Conservation (phyloP, 768 basidiomycete species). For the Russula foetens region DNA sequence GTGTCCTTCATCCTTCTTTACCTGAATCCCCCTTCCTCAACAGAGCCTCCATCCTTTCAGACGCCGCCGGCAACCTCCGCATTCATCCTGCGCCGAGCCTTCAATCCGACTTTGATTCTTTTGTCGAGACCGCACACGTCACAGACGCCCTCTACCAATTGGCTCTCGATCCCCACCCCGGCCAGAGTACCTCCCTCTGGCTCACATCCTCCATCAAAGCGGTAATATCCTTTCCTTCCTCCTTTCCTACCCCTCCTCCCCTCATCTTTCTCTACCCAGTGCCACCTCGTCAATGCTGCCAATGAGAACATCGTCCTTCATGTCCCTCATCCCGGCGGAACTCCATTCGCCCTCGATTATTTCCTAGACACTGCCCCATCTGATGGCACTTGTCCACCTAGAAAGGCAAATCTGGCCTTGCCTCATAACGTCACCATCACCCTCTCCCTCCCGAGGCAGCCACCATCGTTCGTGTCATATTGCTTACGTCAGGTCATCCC, state of each 20-base stretch:
- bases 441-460: constrained; percentile 37
- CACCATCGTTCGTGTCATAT: constrained; percentile 44
- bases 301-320: constrained; percentile 55
- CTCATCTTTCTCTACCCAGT: constrained; percentile 36
- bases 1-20: constrained; percentile 42
- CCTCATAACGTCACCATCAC: constrained; percentile 45
- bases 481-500: constrained; percentile 4
- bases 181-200: constrained; percentile 39
- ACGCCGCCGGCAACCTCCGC: constrained; percentile 26
- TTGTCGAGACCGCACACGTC: constrained; percentile 31
- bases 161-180: constrained; percentile 46
- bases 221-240: constrained; percentile 31
- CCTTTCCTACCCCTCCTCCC: neutral
- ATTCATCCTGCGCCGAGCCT: constrained; percentile 37
- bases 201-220: constrained; percentile 54
- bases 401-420: constrained; percentile 6
- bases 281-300: constrained; percentile 49
- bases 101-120: constrained; percentile 38
- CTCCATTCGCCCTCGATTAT: constrained; percentile 64
- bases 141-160: constrained; percentile 59
- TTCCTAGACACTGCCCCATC: constrained; percentile 61
- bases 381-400: constrained; percentile 53
- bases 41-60: constrained; percentile 35
- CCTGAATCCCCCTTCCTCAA: constrained; percentile 30
- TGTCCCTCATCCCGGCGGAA: constrained; percentile 31